Conservation (phyloP, 345 rosid genomes). For the Citrus sinensis region DNA sequence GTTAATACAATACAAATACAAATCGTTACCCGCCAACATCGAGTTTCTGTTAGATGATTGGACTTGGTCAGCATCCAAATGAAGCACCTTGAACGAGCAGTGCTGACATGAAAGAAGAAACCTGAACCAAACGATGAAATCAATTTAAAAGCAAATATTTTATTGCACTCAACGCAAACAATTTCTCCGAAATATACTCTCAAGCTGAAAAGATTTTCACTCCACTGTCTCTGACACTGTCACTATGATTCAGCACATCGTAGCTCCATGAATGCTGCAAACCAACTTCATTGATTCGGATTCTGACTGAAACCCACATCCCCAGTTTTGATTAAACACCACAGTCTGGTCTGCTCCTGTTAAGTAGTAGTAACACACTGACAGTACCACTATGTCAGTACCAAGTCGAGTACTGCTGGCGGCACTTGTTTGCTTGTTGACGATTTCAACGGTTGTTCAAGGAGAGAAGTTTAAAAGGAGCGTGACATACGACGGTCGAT, state of each 20-base stretch:
- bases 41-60: background rate
- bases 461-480: background rate
- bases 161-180: background rate
- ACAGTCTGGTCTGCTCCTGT: background rate
- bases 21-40: background rate
- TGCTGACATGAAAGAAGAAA: background rate
- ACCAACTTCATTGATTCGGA: background rate
- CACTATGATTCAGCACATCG: background rate
- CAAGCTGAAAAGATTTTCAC: background rate
- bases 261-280: background rate
- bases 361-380: background rate
- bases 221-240: background rate
- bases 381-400: background rate
- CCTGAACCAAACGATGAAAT: background rate
- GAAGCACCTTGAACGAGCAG: too few relatives aligned
- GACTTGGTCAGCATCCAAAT: background rate
- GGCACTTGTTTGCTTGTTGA: background rate
- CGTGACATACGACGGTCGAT: conserved; percentile 23
- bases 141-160: background rate
- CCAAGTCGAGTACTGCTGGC: background rate
- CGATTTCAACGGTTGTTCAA: background rate
- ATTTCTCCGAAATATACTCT: background rate
- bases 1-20: background rate
- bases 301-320: background rate
- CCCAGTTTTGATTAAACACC: background rate